Evolutionary conservation across 129 eudicot genomes (phyloP), one percentile per base, ranked within the genome.

Genomic region (Gnaphalium uliginosum): DNA sequence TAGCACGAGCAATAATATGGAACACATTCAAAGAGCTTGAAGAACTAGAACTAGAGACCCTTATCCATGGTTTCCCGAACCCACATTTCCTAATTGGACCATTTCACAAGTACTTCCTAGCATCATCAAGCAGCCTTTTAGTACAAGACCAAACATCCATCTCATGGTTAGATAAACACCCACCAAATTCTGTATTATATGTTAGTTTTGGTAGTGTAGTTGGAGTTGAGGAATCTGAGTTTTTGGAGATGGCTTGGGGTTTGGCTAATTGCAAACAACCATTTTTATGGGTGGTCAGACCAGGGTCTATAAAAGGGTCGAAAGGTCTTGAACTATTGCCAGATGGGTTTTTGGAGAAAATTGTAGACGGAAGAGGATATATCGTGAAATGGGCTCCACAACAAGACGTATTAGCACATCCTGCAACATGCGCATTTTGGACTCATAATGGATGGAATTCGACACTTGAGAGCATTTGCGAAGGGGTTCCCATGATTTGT

Each of bases 401-500:
- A 56, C 62, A 39, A 64, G 66, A 66, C 56, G 57, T 76, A 15
- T 22, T 76, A 56, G 73, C 73, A 6, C 80, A 76, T 65, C 73
- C 41, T 39, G 46, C 82, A 29, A 46, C 11, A 3, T 76, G 71
- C 15, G 63, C 76, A 4, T 78, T 78, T 66, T 25, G 61, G 65
- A 78, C 82, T 61, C 82, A 78, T 24, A 59, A 22, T 19, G 82
- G 82, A 70, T 78, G 76, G 79, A 75, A 75, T 41, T 87, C 89
- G 32, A 87, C 87, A 2, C n/a, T 87, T 25, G 92, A 87, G 78
- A 87, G 92, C 66, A 66, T 84, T 27, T 84, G 82, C 53, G 89
- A 83, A 75, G 94, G 88, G 26, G 85, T 88, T 8, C 89, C 90
- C 15, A 88, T 88, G 93, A 82, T 87, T 37, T 87, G 92, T 39